Evolutionary conservation across 2,329 filamentous ascomycete genomes (phyloP), one percentile per base, ranked within the genome.

Genomic region (Esteya vermicola): DNA sequence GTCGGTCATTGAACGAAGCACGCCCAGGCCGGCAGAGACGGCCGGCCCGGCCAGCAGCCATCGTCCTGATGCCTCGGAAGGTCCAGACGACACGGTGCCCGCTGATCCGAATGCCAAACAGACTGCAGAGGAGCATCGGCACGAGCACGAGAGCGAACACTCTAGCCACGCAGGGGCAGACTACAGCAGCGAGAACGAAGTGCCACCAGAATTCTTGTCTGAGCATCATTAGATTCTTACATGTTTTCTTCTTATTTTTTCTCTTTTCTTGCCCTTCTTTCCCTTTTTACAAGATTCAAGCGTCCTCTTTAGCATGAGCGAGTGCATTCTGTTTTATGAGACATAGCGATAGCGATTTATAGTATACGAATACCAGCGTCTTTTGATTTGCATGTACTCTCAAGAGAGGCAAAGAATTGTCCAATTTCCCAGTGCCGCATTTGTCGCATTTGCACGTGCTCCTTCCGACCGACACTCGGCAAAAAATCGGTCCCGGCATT

Each of bases 181-280:
- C 38, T 57, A 57, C 31, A 64, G 38, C 41, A 48, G 60, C 46
- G 64, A 64, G 43, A 68, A 68, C 36, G 67, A 68, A 38, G 60
- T 73, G 8, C 68, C 70, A 1, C 54, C 56, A 0, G 68, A 74
- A 43, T 72, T 75, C 46, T 47, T 74, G 7, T 63, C 63, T 10
- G 64, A 70, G 48, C 63, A 68, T 31, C 43, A 43, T 9, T 33
- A 23, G 18, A 6, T 27, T 10, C 12, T 16, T 9, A 21, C 20
- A 27, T 19, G 19, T 20, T 9, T 14, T 18, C 22, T 16, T 33
- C 10, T 20, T 14, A 20, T 33, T 14, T 14, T 9, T 22, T 27
- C 10, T 39, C 16, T 18, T 35, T 38, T 9, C 16, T 22, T 33
- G 18, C 20, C n/a, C 28, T 31, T 36, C 23, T 20, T 26, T 18